phyloP scores from a whole-genome alignment of 208 protist genomes.

The Leishmania gerbilli region DNA sequence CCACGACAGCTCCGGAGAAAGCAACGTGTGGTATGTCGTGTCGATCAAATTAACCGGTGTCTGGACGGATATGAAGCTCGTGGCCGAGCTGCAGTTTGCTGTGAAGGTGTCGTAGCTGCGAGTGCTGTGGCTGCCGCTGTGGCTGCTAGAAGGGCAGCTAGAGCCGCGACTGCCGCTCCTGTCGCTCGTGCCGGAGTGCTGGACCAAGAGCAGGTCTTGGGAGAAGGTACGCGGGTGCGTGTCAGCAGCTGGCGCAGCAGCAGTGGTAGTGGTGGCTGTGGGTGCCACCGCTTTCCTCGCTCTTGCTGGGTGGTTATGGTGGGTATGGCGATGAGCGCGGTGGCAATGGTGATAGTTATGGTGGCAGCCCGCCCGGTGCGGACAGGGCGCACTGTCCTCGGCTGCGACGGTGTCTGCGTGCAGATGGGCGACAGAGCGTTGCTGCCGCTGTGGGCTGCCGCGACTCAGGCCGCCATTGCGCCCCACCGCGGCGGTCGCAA shows the following conservation, averaged over 20 bases:
- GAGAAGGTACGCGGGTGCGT: background rate
- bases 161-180: too few relatives aligned
- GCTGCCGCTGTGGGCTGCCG: background rate
- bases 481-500: background rate
- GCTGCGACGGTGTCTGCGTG: background rate
- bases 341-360: background rate
- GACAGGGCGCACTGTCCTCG: background rate
- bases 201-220: background rate
- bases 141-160: background rate
- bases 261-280: background rate
- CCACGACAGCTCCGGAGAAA: constrained; percentile 36
- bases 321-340: background rate
- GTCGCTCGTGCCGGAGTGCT: background rate
- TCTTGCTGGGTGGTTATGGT: background rate
- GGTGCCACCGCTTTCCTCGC: background rate
- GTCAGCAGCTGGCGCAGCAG: background rate
- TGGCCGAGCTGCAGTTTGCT: background rate
- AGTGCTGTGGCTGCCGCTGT: background rate
- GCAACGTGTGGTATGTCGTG: constrained; percentile 59
- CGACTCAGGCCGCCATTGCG: background rate
- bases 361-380: background rate
- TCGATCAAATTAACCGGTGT: constrained; percentile 34
- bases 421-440: background rate
- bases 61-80: background rate
- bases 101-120: constrained; percentile 8